Evolutionary conservation across 1,284 basidiomycete species (phyloP), one percentile per base, ranked within the genome.

Genomic region (Golubevia sp.): DNA sequence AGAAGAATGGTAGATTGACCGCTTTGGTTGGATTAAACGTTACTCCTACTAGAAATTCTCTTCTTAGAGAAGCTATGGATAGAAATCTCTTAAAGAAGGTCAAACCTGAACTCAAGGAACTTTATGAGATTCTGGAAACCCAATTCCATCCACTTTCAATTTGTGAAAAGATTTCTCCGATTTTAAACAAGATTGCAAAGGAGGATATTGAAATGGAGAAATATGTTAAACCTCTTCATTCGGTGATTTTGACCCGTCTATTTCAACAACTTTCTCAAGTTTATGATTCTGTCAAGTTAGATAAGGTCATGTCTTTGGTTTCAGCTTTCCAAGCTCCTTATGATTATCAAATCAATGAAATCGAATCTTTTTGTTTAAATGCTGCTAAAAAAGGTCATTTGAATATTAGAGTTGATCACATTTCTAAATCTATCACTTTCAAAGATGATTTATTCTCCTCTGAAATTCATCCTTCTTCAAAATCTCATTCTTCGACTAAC

Each of bases 61-160:
- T 99, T 30, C 88, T 99, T 64, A 90, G 88, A 68, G 93, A 95
- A 79, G 93, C 94, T 54, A 91, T 92, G 73, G 84, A 90, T 87
- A 90, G 93, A 66, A 92, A 94, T 83, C 90, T 92, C 56, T 88
- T 98, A 71, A 92, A 91, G 82, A 89, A 86, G 63, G 87, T 94
- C 58, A 91, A 92, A 0, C 91, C 93, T 1, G 86, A 89, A 56
- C 87, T 98, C 77, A 91, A 91, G 80, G 86, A 89, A 48, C 88
- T 99, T 48, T 97, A 98, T 87, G 89, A 91, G 79, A 89, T 96
- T 61, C 89, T 99, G 74, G 94, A 97, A 86, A 91, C 92, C 63
- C 92, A 94, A 49, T 98, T 99, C 84, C 94, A 98, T 84, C 97
- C 97, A 0, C 89, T 97, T 66, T 91, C 90, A 0, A 91, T 98